Conservation (phyloP, 345 rosid species). For the Geranium brycei region DNA sequence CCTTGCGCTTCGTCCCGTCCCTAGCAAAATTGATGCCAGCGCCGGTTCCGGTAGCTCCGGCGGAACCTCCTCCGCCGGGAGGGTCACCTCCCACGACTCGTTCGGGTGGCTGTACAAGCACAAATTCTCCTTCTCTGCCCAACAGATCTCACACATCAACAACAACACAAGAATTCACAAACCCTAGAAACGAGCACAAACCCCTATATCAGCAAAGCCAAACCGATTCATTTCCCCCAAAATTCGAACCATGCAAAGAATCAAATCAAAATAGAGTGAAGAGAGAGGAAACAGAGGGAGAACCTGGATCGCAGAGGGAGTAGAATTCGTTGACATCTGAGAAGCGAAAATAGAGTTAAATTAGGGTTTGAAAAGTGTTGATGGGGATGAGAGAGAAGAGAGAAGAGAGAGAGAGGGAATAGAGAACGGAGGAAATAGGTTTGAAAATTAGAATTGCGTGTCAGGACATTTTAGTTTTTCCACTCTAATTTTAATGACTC, state of each 20-base stretch:
- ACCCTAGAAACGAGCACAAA: background rate
- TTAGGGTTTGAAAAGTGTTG: background rate
- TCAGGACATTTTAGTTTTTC: too few species aligned
- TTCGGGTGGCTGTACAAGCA: slow-evolving; percentile 87
- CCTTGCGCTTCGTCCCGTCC: slow-evolving; percentile 94
- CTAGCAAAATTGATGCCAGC: slow-evolving; percentile 83
- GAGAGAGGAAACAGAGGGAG: slow-evolving; percentile 8
- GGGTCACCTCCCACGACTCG: slow-evolving; percentile 87
- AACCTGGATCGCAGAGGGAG: slow-evolving; percentile 95
- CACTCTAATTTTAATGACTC: too few species aligned
- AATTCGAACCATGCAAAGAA: background rate
- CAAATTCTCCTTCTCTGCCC: slow-evolving; percentile 80
- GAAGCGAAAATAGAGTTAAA: background rate
- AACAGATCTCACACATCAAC: slow-evolving; percentile 3
- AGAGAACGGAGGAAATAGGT: too few species aligned
- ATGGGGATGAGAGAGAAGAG: too few species aligned
- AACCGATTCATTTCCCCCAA: background rate
- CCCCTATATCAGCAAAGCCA: background rate
- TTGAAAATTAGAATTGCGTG: too few species aligned
- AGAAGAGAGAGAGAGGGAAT: slow-evolving; percentile 1
- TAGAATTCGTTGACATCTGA: slow-evolving; percentile 91
- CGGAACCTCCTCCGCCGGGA: slow-evolving; percentile 96
- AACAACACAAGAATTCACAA: background rate
- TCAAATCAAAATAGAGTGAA: background rate
- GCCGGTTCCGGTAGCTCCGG: slow-evolving; percentile 98